Evolutionary conservation across 257 asterid genomes (phyloP), one percentile per base, ranked within the genome.

Genomic region (Fraxinus anomala): DNA sequence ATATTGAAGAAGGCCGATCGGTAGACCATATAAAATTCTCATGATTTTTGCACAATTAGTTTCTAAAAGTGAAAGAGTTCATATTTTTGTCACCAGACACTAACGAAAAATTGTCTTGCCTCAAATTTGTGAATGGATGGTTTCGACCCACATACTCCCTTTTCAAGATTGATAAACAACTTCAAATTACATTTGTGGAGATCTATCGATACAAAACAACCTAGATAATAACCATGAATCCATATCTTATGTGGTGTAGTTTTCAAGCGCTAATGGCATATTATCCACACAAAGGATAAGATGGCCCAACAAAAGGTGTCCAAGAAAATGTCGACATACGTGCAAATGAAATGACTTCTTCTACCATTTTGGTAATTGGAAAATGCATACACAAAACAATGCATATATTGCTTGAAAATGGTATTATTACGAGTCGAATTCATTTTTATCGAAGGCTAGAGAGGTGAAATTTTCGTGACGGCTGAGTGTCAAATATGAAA

Each of bases 241-340:
- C 28, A 24, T 21, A 24, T 23, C 28, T 16, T 66, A 3, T 72
- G 66, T 76, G 73, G 79, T 65, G 37, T 65, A 63, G 68, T 37
- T 75, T 11, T 63, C 7, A 16, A 40, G 6, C n/a, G 51, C 19
- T 28, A 76, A 31, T 28, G 59, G 11, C 12, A 69, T 65, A 70
- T 42, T 73, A 83, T 80, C 84, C 87, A 83, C 78, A 59, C 54
- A 34, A 33, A 70, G 76, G 75, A 34, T n/a, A 74, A 59, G 67
- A 77, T 23, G 69, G 19, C 2, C 68, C 69, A 24, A 23, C 17
- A 63, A 63, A 59, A 63, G 34, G 19, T 63, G 69, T 23, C 69
- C 68, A 61, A n/a, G 68, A 61, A 23, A 61, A 5, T 61, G 68
- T 61, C 31, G 21, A 3, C 69, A 63, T 24, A 23, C 69, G 0